phyloP scores from a whole-genome alignment of 1,284 basidiomycete species.

The Ganoderma resinaceum region DNA sequence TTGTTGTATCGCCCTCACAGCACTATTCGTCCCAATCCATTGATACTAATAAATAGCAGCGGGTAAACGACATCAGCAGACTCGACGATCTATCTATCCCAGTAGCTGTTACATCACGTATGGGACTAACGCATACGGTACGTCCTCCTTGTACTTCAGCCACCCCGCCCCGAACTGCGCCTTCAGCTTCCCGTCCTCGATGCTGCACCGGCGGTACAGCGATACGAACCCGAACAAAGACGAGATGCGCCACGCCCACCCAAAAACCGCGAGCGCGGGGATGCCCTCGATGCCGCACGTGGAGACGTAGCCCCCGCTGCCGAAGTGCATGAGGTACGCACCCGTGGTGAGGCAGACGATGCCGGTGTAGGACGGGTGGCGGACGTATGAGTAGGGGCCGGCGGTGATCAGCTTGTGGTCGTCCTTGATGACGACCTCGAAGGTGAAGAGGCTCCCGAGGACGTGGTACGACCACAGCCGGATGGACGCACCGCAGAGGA shows the following conservation, averaged over 20 bases:
- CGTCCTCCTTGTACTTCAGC: background rate
- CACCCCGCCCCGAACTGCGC: background rate
- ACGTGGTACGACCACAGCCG: conserved; percentile 34
- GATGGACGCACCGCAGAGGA: conserved; percentile 25
- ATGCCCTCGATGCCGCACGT: background rate
- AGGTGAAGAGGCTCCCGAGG: conserved; percentile 39
- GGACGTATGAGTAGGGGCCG: conserved; percentile 32
- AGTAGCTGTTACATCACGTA: background rate
- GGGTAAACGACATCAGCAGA: background rate
- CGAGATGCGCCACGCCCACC: conserved; percentile 3
- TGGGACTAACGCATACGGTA: background rate
- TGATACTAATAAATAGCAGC: too few species aligned
- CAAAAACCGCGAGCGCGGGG: background rate
- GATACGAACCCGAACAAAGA: background rate
- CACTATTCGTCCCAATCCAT: background rate
- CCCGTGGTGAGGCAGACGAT: conserved; percentile 40
- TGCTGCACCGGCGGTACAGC: background rate
- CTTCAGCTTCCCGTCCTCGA: conserved; percentile 2
- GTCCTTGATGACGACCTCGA: conserved; percentile 34
- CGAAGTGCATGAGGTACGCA: conserved; percentile 4
- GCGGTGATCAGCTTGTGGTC: conserved; percentile 28
- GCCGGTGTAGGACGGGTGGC: conserved; percentile 34
- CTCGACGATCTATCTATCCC: background rate
- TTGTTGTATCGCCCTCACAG: too few species aligned
- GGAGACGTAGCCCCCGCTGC: background rate